A percentile compares a stretch with the other conserved stretches of the same genome.
Conservation (phyloP, 768 basidiomycete species). For the Epithele typhae region DNA sequence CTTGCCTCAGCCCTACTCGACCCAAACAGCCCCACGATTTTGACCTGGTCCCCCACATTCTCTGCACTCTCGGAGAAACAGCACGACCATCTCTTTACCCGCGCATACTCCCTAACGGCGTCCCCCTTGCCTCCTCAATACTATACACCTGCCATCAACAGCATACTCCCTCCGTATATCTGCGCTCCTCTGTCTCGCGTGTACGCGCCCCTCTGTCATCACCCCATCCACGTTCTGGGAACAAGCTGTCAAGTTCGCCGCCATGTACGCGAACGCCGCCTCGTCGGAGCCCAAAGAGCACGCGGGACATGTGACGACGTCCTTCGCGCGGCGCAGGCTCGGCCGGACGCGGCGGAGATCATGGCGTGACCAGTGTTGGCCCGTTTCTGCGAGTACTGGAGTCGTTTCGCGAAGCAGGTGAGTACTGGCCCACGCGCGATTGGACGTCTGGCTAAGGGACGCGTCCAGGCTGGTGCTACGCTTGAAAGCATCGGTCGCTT, state of each 20-base stretch:
- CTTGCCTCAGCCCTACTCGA: slow-evolving; percentile 31
- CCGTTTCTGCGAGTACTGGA: slow-evolving; percentile 70
- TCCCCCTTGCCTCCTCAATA: slow-evolving; percentile 40
- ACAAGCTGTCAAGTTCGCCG: slow-evolving; percentile 50
- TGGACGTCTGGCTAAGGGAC: no score
- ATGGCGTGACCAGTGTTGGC: slow-evolving; percentile 50
- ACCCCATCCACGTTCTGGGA: slow-evolving; percentile 65
- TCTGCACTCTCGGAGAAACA: slow-evolving; percentile 46
- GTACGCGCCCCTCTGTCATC: slow-evolving; percentile 41
- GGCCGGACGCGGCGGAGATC: slow-evolving; percentile 35
- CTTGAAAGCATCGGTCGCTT: slow-evolving; percentile 40
- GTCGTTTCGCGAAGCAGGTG: slow-evolving; percentile 61
- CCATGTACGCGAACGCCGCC: slow-evolving; percentile 28
- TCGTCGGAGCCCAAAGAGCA: slow-evolving; percentile 32
- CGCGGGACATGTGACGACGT: slow-evolving; percentile 43
- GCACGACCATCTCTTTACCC: slow-evolving; percentile 52
- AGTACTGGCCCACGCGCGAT: slow-evolving; percentile 10
- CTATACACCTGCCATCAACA: slow-evolving; percentile 15
- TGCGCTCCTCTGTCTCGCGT: slow-evolving; percentile 43
- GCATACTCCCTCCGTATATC: slow-evolving; percentile 38
- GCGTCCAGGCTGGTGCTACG: slow-evolving; percentile 19
- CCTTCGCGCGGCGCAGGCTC: slow-evolving; percentile 35
- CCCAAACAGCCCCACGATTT: slow-evolving; percentile 31
- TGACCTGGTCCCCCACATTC: slow-evolving; percentile 50
- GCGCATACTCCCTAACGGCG: slow-evolving; percentile 51